Base-by-base conservation (phyloP, 2,329 filamentous ascomycete species). In the Juglanconis juglandina region DNA sequence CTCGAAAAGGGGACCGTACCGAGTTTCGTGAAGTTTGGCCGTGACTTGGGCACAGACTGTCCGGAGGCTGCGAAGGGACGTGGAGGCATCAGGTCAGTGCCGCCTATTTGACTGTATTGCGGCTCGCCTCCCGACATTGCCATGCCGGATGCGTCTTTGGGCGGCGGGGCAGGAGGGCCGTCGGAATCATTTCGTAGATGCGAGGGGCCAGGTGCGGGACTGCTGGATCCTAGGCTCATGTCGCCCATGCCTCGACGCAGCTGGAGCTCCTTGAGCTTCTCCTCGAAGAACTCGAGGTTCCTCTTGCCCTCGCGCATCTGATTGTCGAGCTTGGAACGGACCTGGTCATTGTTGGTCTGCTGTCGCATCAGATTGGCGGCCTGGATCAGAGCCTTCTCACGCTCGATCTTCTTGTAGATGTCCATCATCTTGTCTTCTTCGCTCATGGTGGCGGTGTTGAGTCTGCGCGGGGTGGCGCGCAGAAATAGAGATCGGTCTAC, bases 331-430 rank as follows among this genome's bases (percentile, higher is more conserved):
- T 92, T 87, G 69, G 93, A 93, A 72, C 92, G 89, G 66, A 98
- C 94, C 64, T 87, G 85, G 68, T 93, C 90, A 76, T 99, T 99
- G 79, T 92, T 91, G 68, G 94, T 97, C 75, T 95, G 93, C 77
- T 93, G 89, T 77, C 92, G 90, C 93, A 99, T 96, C 69, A 90
- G 87, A 77, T 91, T 95, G 68, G 94, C 94, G 70, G 92, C 94
- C 76, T 90, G 90, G 81, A 99, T 95, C 72, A 98, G 87, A 70
- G 89, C 90, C 82, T 93, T 94, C 79, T 99, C 95, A 75, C 94
- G 88, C 82, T 97, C 92, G 77, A 99, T 98, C 89, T 99, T 98
- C 81, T 88, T 90, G 79, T 90, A 87, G 79, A 99, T 92, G 76
- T 92, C 90, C 77, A 87, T 87, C 77, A 87, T 81, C 67, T 83